These are phyloP conservation scores for Podospora fimiseda DNA, from an alignment of 495 filamentous ascomycete genomes.

Conservation along the genomic window DNA sequence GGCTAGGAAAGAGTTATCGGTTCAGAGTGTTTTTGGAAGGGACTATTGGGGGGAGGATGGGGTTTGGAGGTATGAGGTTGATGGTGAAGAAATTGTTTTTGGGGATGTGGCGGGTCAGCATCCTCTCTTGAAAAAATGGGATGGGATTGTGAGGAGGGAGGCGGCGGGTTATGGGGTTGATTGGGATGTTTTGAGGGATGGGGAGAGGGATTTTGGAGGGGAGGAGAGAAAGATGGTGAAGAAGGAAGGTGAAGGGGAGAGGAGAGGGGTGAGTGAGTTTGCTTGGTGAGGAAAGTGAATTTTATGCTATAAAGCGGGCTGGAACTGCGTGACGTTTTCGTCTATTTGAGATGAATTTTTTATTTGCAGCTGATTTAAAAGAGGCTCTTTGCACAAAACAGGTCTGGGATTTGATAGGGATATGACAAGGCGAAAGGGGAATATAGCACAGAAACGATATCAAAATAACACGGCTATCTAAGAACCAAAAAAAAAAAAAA, in stretches of 20 bases:
- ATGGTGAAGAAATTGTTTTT: conserved; percentile 8
- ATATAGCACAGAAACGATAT: too few species aligned
- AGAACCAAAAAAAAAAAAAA: not conserved
- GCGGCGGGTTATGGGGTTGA: conserved; percentile 36
- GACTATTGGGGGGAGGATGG: conserved; percentile 56
- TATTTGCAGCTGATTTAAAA: too few species aligned
- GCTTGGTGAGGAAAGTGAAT: too few species aligned
- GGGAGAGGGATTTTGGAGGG: conserved; percentile 9
- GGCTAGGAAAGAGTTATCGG: conserved; percentile 55
- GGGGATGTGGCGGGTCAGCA: conserved; percentile 52
- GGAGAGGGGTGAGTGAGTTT: conserved; percentile 8
- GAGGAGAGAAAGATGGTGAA: conserved; percentile 5
- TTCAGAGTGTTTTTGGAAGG: conserved; percentile 56
- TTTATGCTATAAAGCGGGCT: too few species aligned
- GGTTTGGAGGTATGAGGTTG: conserved; percentile 55
- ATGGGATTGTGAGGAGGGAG: conserved; percentile 35
- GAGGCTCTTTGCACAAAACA: too few species aligned
- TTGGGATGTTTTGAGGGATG: conserved; percentile 27
- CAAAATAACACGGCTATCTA: not conserved
- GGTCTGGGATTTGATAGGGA: too few species aligned
- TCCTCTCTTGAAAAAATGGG: conserved; percentile 55
- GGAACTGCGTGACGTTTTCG: too few species aligned
- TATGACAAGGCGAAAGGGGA: too few species aligned
- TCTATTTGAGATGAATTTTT: too few species aligned
- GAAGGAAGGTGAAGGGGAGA: not conserved